Base-by-base conservation (phyloP, 805 yeast species). In the Myxozyma kluyveri region DNA sequence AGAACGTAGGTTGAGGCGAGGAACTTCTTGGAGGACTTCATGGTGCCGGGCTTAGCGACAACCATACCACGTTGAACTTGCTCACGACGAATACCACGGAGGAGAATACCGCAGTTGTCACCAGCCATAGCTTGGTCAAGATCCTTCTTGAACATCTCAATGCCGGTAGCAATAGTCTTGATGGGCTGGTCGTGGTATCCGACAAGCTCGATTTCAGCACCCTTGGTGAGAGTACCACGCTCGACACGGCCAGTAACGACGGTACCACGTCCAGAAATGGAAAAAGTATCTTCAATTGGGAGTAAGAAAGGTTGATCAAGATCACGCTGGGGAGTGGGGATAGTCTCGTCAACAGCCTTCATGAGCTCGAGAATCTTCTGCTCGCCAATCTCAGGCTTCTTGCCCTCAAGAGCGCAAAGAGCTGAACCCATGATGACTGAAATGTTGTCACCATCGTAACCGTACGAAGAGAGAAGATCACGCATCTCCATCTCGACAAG, bases 401-500 rank as follows among this genome's bases (percentile, higher is more conserved):
- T 81, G 66, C 79, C 86, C 76, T 93, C 96, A 66, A 93, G 80
- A 64, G 99, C 98, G 74, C 96, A 87, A 66, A 93, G 78, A 63
- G 98, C 99, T 66, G 98, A 90, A 65, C 99, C 99, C 96, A 91
- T 90, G 62, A 93, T 76, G 57, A 93, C 97, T 55, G 99, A 99
- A 61, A 96, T 84, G 75, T 91, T 84, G 69, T 93, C 99, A 76
- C 98, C 99, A 69, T 93, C 98, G 63, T 91, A 93, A 55, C 97
- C 98, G 73, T 90, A 93, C 62, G 86, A 79, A 62, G 83, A 68
- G 69, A 93, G 79, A 62, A 93, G 80, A 71, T 93, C 99, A 77
- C 99, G 86, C 99, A 93, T 93, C 80, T 93, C 99, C 99, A 93
- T 93, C 79, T 93, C 99, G 62, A 93, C 99, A 66, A 93, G 83